Evolutionary conservation across 352 stramenopile species (phyloP).

Genomic region (Globisporangium recalcitrans): DNA sequence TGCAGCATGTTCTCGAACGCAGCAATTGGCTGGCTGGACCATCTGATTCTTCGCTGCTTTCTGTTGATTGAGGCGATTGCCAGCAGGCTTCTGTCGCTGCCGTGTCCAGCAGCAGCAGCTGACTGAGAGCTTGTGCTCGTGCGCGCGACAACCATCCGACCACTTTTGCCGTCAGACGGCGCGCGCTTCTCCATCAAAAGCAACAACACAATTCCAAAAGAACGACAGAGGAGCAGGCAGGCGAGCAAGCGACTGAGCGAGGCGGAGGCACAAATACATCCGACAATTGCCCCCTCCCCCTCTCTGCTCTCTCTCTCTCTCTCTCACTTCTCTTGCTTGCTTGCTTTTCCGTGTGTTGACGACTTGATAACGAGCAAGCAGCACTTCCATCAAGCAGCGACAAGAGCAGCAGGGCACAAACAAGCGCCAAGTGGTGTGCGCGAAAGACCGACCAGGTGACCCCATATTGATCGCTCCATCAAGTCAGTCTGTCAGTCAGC

Average conservation of each 20-base stretch:
- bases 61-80: not conserved
- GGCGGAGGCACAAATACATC: not conserved
- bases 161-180: not conserved
- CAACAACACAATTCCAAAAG: conserved; percentile 1
- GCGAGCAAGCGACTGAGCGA: not conserved
- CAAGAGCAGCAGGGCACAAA: not conserved
- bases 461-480: not conserved
- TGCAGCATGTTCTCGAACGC: not conserved
- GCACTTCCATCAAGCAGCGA: not conserved
- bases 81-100: not conserved
- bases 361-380: not conserved
- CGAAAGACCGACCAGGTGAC: not conserved
- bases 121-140: not conserved
- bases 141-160: not conserved
- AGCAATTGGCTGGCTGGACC: not conserved
- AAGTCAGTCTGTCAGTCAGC: not conserved
- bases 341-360: not conserved
- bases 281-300: not conserved
- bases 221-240: not conserved
- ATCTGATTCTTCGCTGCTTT: not conserved
- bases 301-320: not conserved
- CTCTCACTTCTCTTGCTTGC: not conserved
- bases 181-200: not conserved
- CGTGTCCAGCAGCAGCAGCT: not conserved
- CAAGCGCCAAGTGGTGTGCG: not conserved